phyloP scores from a whole-genome alignment of 257 asterid genomes.

The Oldenlandia corymbosa region DNA sequence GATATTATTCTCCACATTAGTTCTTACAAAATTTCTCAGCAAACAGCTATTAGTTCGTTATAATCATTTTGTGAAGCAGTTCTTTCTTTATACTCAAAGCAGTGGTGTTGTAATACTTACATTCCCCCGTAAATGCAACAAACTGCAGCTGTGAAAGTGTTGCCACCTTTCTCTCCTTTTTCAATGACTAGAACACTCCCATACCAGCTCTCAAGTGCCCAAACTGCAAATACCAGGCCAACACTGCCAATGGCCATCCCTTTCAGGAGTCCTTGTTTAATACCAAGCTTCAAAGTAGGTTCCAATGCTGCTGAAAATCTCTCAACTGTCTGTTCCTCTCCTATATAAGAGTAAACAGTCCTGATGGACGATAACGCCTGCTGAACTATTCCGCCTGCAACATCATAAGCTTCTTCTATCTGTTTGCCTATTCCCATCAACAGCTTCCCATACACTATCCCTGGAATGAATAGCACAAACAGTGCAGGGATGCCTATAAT shows the following conservation, averaged over 20 bases:
- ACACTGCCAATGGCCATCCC: slow-evolving; percentile 23
- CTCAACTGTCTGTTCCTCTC: slow-evolving; percentile 19
- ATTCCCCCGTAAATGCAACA: slow-evolving; percentile 23
- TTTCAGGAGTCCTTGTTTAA: slow-evolving; percentile 26
- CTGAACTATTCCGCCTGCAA: slow-evolving; percentile 19
- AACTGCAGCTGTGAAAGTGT: slow-evolving; percentile 18
- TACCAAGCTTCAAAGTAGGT: slow-evolving; percentile 25
- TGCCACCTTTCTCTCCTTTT: slow-evolving; percentile 21
- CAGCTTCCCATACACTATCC: slow-evolving; percentile 13
- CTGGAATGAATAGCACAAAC: slow-evolving; percentile 10
- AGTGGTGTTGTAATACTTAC: slow-evolving; percentile 14
- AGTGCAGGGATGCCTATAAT: slow-evolving; percentile 15
- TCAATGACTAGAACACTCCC: slow-evolving; percentile 26
- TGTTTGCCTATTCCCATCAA: slow-evolving; percentile 4
- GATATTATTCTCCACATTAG: no score
- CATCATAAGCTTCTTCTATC: slow-evolving; percentile 13
- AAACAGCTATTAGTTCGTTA: no score
- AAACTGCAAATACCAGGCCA: slow-evolving; percentile 19
- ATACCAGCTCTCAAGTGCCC: slow-evolving; percentile 26
- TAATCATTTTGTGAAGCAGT: no score
- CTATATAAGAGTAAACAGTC: slow-evolving; percentile 24
- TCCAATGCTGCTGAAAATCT: slow-evolving; percentile 21
- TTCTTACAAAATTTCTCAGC: no score
- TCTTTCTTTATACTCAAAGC: no score
- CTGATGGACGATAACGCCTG: slow-evolving; percentile 25